phyloP scores from a whole-genome alignment of 371 early-diverging fungal species.

The Mortierella sp. region DNA sequence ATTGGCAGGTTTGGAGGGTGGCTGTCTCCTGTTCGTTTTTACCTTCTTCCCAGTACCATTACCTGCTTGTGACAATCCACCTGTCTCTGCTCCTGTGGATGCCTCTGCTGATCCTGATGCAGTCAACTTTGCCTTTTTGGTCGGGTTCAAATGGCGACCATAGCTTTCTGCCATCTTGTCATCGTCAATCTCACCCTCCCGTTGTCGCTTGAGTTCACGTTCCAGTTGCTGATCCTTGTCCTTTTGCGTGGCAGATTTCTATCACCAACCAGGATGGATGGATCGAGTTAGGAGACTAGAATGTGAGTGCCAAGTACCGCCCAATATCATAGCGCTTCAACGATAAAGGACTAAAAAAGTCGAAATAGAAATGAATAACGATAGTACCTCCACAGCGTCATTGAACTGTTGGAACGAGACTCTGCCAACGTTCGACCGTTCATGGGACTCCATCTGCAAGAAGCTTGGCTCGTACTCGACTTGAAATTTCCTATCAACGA shows the following conservation, averaged over 20 bases:
- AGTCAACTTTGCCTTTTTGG: constrained; percentile 35
- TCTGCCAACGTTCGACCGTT: constrained; percentile 56
- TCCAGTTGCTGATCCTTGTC: constrained; percentile 38
- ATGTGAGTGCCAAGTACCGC: too few species aligned
- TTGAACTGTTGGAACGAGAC: constrained; percentile 65
- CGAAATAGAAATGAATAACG: too few species aligned
- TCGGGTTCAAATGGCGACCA: constrained; percentile 9
- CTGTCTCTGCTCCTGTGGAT: too few species aligned
- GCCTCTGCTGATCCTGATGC: background rate
- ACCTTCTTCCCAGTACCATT: constrained; percentile 5
- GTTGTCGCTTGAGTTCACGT: constrained; percentile 41
- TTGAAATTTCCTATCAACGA: constrained; percentile 58
- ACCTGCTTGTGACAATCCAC: too few species aligned
- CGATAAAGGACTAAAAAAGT: too few species aligned
- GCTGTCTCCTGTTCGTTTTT: constrained; percentile 23
- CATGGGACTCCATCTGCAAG: constrained; percentile 54
- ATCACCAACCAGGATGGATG: too few species aligned
- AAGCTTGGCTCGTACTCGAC: constrained; percentile 66
- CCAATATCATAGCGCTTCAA: too few species aligned
- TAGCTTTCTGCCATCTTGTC: constrained; percentile 35
- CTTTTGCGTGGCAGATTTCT: constrained; percentile 31
- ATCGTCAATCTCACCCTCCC: constrained; percentile 27
- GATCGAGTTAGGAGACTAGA: too few species aligned
- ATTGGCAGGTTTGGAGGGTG: constrained; percentile 17
- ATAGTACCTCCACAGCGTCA: constrained; percentile 58